Base-by-base conservation (phyloP, 768 basidiomycete genomes). In the Crucibulum laeve region DNA sequence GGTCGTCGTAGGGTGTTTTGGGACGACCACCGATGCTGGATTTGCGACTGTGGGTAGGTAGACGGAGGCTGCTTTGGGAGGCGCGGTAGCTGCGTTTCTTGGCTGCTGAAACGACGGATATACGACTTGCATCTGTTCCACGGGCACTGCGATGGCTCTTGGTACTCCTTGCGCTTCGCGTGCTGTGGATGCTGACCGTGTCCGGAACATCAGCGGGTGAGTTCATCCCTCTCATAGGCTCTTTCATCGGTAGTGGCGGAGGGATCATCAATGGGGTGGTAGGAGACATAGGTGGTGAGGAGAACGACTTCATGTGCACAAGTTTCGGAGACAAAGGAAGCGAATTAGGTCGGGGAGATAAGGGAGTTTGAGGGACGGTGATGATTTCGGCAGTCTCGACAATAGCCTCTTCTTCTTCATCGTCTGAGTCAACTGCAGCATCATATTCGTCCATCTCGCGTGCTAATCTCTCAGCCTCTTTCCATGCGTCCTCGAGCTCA, bases 401-500 rank as follows among this genome's bases (percentile, higher is more conserved):
- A 35, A 76, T 57, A 10, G 68, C 68, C n/a, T n/a, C n/a, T 40
- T 58, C 65, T 13, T 53, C 61, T 24, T 67, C 61, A 25, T 63
- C 61, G 41, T 62, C 62, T 38, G 56, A 61, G 18, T 48, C 43
- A 19, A 58, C 55, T 10, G 53, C 64, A 19, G 57, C 60, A 42
- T 82, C 79, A 40, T 79, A 58, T 33, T 78, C 78, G 56, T 91
- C 87, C 53, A 89, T 73, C 56, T 89, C 84, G 40, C 67, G 59
- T 1, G 87, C 89, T 51, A 89, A 67, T 32, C 75, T 77, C 52
- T 87, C 82, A 2, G 87, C 89, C 46, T 83, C 80, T 37, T 72
- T 73, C 89, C 89, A 91, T 0, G 87, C 89, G 42, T 91, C 89
- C 38, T 84, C 79, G 18, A 90, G 68, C 50, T 88, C 84, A 11